These are phyloP conservation scores for Hypomontagnella submonticulosa DNA, from an alignment of 495 filamentous ascomycete species.

Conservation along the genomic window DNA sequence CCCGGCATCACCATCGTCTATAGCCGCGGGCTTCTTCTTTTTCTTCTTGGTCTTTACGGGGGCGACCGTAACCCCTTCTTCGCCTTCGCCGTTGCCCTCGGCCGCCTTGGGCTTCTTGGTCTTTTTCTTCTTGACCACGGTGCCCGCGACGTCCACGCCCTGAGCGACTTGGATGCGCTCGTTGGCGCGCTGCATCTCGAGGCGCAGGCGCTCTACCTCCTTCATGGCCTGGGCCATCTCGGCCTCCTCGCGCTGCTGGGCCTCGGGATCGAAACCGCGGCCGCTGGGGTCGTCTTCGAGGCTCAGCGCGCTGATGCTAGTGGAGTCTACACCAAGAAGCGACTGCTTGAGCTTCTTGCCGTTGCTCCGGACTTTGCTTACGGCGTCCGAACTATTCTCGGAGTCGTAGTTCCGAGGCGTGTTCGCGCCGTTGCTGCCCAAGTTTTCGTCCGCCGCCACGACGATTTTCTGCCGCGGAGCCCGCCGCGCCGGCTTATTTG, in stretches of 20 bases:
- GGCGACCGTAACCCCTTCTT: conserved; percentile 25
- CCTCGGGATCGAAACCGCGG: conserved; percentile 59
- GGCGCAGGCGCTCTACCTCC: conserved; percentile 82
- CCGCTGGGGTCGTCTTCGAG: conserved; percentile 62
- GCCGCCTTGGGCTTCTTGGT: conserved; percentile 61
- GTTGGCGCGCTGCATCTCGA: conserved; percentile 91
- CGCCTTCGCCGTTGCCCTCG: conserved; percentile 42
- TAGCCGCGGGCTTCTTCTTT: conserved; percentile 60
- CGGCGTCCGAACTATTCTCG: conserved; percentile 53
- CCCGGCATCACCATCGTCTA: conserved; percentile 34
- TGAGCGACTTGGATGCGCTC: conserved; percentile 80
- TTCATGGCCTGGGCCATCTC: conserved; percentile 88
- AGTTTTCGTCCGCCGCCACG: conserved; percentile 71
- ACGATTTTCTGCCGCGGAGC: conserved; percentile 62
- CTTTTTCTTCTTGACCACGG: conserved; percentile 81
- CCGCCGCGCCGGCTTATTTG: conserved; percentile 38
- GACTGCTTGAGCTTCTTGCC: conserved; percentile 58
- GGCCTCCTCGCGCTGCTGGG: conserved; percentile 71
- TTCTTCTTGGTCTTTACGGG: conserved; percentile 50
- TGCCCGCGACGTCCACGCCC: conserved; percentile 75
- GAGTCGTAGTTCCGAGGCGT: conserved; percentile 60
- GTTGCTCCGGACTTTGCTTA: conserved; percentile 47
- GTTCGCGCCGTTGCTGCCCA: conserved; percentile 53
- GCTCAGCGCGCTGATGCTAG: conserved; percentile 73
- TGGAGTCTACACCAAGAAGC: conserved; percentile 86